A percentile compares a stretch with the other conserved stretches of the same genome.
These are phyloP conservation scores for Metschnikowia rubicola DNA, from an alignment of 805 yeast species.

Conservation along the genomic window DNA sequence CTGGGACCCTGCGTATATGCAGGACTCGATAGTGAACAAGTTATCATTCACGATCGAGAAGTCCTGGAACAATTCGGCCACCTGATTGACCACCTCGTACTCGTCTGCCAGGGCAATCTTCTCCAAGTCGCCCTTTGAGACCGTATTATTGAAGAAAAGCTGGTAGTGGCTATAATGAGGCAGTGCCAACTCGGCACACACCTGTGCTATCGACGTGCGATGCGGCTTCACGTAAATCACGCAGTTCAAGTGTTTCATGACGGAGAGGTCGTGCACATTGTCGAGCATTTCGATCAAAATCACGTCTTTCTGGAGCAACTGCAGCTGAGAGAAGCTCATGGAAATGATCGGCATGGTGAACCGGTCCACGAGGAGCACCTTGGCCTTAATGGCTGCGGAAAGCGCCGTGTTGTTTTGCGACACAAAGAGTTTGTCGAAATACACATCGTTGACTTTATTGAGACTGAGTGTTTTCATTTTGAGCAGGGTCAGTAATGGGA, in stretches of 20 bases:
- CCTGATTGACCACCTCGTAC: slow-evolving; percentile 68
- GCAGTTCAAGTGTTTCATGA: slow-evolving; percentile 66
- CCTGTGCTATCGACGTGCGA: slow-evolving; percentile 53
- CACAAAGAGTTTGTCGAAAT: slow-evolving; percentile 20
- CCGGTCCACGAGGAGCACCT: slow-evolving; percentile 75
- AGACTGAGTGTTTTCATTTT: slow-evolving; percentile 14
- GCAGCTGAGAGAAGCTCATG: slow-evolving; percentile 86
- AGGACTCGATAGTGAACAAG: slow-evolving; percentile 45
- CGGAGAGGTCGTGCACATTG: slow-evolving; percentile 62
- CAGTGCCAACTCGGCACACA: slow-evolving; percentile 63
- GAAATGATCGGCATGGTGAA: slow-evolving; percentile 82
- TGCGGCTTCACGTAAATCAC: slow-evolving; percentile 75
- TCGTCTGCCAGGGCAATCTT: slow-evolving; percentile 88
- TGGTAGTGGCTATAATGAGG: slow-evolving; percentile 83
- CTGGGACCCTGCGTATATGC: slow-evolving; percentile 19
- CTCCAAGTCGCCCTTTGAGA: slow-evolving; percentile 77
- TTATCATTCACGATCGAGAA: slow-evolving; percentile 71
- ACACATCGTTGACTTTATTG: slow-evolving; percentile 16
- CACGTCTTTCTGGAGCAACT: slow-evolving; percentile 76
- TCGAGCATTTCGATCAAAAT: slow-evolving; percentile 65
- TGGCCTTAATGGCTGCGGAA: slow-evolving; percentile 41
- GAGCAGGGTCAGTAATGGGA: not conserved
- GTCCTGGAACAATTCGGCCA: slow-evolving; percentile 84
- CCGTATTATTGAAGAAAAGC: slow-evolving; percentile 71
- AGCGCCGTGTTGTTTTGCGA: slow-evolving; percentile 16